A percentile compares a stretch with the other conserved stretches of the same genome.
Conservation (phyloP, 2,329 filamentous ascomycete species). For the Beauveria sp. region DNA sequence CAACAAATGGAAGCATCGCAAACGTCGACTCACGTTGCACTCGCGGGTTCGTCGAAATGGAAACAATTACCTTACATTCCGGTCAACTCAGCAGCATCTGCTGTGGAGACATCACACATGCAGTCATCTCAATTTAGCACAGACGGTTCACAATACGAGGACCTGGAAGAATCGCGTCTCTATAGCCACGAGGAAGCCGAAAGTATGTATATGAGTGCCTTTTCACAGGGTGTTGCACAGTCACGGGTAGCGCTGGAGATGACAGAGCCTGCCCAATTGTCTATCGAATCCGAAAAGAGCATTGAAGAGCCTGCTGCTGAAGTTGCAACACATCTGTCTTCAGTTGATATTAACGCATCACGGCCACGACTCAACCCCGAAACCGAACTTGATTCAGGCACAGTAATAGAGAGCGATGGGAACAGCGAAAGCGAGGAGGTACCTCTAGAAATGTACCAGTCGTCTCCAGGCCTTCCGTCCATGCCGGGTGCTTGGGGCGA, state of each 20-base stretch:
- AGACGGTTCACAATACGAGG: slow-evolving; percentile 26
- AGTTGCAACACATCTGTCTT: too few species aligned
- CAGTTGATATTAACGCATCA: neutral
- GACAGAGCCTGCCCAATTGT: neutral
- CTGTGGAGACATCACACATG: neutral
- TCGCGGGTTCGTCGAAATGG: neutral
- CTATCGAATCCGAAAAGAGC: neutral
- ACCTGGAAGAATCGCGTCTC: slow-evolving; percentile 57
- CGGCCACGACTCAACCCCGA: neutral
- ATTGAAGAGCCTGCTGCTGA: neutral
- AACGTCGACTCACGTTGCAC: neutral
- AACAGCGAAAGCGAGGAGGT: neutral
- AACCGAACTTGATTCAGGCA: neutral
- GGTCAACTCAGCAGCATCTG: slow-evolving; percentile 4
- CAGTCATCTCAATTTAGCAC: neutral
- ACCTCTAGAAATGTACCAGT: neutral
- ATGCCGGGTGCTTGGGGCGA: slow-evolving; percentile 50
- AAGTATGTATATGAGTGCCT: slow-evolving; percentile 79
- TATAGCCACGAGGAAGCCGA: slow-evolving; percentile 76
- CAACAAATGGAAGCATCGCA: neutral
- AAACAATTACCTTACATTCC: slow-evolving; percentile 17
- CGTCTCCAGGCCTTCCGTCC: neutral
- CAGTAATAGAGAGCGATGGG: neutral
- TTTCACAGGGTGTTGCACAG: slow-evolving; percentile 39
- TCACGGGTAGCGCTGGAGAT: slow-evolving; percentile 7